phyloP scores from a whole-genome alignment of 2,329 filamentous ascomycete species.

The Penicillium sp. region DNA sequence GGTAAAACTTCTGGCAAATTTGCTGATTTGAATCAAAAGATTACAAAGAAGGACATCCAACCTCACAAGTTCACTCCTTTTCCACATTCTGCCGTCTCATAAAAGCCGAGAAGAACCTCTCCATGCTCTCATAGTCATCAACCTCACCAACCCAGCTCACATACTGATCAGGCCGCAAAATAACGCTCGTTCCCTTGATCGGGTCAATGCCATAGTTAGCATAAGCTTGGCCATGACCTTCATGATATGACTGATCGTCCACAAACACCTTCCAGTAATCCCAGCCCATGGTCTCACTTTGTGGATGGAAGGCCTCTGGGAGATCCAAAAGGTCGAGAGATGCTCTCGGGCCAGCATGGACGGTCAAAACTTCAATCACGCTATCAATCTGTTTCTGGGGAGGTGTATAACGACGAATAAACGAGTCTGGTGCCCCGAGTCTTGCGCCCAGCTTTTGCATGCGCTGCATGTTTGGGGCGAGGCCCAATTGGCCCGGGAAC shows the following conservation, averaged over 20 bases:
- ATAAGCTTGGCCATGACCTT: slow-evolving; percentile 56
- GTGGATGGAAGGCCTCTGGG: slow-evolving; percentile 53
- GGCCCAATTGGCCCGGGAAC: slow-evolving; percentile 61
- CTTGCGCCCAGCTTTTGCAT: slow-evolving; percentile 52
- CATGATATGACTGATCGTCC: slow-evolving; percentile 55
- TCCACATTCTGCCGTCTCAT: slow-evolving; percentile 27
- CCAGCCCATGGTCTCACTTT: slow-evolving; percentile 51
- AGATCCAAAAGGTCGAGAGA: slow-evolving; percentile 54
- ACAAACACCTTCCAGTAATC: slow-evolving; percentile 60
- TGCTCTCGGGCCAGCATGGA: slow-evolving; percentile 56
- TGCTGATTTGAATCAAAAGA: background rate
- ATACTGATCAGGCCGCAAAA: slow-evolving; percentile 63
- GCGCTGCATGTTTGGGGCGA: slow-evolving; percentile 45
- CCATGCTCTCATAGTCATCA: slow-evolving; percentile 22
- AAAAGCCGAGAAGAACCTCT: slow-evolving; percentile 14
- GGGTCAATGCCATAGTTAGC: slow-evolving; percentile 55
- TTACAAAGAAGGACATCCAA: background rate
- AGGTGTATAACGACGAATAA: slow-evolving; percentile 52
- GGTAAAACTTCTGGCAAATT: background rate
- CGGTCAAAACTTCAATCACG: slow-evolving; percentile 61
- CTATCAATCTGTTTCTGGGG: slow-evolving; percentile 42
- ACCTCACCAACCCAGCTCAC: slow-evolving; percentile 26
- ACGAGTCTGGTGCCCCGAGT: slow-evolving; percentile 39
- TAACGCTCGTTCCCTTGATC: slow-evolving; percentile 45
- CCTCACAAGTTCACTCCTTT: background rate